These are phyloP conservation scores for Metschnikowia similis DNA, from an alignment of 805 yeast species.

Conservation along the genomic window DNA sequence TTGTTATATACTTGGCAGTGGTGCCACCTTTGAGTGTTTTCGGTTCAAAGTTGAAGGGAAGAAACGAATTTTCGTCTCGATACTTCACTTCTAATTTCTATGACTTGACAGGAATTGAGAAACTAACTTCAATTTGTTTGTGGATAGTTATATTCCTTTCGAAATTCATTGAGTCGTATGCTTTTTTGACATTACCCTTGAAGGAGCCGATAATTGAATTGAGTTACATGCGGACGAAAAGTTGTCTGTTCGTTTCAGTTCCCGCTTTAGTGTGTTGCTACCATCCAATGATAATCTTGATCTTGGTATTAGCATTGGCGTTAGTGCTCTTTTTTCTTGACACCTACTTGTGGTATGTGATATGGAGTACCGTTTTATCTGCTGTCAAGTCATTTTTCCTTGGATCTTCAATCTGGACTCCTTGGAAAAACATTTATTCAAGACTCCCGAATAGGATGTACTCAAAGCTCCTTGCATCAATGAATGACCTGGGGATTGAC, in stretches of 20 bases:
- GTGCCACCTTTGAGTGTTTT: conserved; percentile 60
- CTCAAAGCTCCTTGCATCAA: conserved; percentile 51
- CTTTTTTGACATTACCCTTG: conserved; percentile 80
- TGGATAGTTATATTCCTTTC: conserved; percentile 67
- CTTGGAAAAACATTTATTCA: conserved; percentile 79
- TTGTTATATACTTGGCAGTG: conserved; percentile 54
- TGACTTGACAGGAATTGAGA: conserved; percentile 47
- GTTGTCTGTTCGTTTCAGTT: conserved; percentile 57
- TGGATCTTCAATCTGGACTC: conserved; percentile 84
- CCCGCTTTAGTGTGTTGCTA: conserved; percentile 50
- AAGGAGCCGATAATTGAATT: conserved; percentile 76
- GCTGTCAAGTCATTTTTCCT: conserved; percentile 64
- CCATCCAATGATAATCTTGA: conserved; percentile 56
- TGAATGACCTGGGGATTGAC: conserved; percentile 33
- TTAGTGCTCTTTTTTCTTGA: conserved; percentile 70
- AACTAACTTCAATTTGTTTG: conserved; percentile 59
- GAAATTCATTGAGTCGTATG: conserved; percentile 83
- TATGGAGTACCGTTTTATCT: conserved; percentile 73
- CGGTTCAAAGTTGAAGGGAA: conserved; percentile 24
- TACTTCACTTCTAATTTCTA: conserved; percentile 59
- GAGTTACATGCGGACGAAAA: conserved; percentile 50
- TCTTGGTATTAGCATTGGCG: conserved; percentile 55
- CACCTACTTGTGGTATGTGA: conserved; percentile 81
- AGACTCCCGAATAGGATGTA: conserved; percentile 72
- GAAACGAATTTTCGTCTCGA: conserved; percentile 35